Percentiles rank a stretch among this genome's conserved stretches.
phyloP scores from a whole-genome alignment of 768 basidiomycete species.

The Tricholoma bakamatsutake region DNA sequence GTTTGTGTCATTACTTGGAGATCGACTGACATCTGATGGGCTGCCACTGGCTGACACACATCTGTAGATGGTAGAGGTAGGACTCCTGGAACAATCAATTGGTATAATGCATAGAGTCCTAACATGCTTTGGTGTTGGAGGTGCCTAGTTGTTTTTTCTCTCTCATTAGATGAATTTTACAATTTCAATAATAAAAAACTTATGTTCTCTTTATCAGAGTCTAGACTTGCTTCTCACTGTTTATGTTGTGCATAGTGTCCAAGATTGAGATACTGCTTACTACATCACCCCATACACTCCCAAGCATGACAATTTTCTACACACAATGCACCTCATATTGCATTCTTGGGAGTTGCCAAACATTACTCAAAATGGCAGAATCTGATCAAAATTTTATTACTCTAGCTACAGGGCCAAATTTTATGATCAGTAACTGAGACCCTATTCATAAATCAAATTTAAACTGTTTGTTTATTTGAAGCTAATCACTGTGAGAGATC shows the following conservation, averaged over 20 bases:
- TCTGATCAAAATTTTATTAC: neutral
- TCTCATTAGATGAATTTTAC: neutral
- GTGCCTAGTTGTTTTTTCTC: neutral
- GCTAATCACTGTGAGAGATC: too few species aligned
- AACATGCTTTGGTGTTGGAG: neutral
- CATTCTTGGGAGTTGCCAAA: neutral
- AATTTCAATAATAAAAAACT: neutral
- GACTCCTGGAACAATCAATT: neutral
- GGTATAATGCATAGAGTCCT: neutral
- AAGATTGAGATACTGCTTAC: neutral
- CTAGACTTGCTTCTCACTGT: neutral
- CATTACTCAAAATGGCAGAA: neutral
- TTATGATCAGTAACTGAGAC: neutral
- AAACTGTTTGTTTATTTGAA: too few species aligned
- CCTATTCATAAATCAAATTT: neutral
- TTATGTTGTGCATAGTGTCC: neutral
- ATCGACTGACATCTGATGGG: neutral
- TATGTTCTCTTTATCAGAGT: neutral
- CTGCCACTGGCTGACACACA: neutral
- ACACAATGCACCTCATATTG: neutral
- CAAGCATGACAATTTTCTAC: neutral
- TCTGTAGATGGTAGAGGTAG: neutral
- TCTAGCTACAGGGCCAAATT: neutral
- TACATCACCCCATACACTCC: neutral
- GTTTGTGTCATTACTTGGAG: neutral